Percentiles rank a stretch among this genome's conserved stretches.
Evolutionary conservation across 305 asterid genomes (phyloP).

Genomic region (Fraxinus latifolia): DNA sequence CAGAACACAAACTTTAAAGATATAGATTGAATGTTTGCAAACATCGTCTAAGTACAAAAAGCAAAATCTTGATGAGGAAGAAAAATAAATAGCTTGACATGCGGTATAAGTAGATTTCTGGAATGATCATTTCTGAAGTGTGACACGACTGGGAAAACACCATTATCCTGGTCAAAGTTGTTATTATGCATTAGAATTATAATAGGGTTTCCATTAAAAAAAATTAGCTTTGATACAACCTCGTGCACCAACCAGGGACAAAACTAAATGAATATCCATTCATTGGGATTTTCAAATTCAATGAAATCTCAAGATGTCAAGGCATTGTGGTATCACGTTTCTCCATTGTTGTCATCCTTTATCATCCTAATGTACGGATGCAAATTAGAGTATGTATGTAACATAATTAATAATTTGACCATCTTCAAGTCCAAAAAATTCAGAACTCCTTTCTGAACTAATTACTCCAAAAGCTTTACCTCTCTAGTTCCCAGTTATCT

Average conservation of each 20-base stretch:
- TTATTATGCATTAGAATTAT: neutral
- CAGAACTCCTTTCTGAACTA: neutral
- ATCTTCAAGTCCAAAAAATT: conserved; percentile 7
- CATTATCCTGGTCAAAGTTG: neutral
- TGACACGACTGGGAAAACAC: neutral
- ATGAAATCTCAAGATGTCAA: neutral
- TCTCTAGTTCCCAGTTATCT: neutral
- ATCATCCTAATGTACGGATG: neutral
- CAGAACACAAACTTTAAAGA: conserved; percentile 18
- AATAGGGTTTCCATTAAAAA: neutral
- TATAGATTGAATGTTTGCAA: conserved; percentile 14
- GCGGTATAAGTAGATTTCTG: neutral
- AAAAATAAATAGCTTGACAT: conserved; percentile 21
- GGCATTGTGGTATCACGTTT: neutral
- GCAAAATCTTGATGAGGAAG: conserved; percentile 8
- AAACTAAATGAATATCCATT: neutral
- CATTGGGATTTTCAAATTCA: neutral
- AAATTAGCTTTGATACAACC: neutral
- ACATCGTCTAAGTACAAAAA: conserved; percentile 8
- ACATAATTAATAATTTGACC: neutral
- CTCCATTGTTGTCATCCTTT: neutral
- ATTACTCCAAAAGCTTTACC: neutral
- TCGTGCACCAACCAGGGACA: neutral
- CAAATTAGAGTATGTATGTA: neutral
- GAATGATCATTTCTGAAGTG: conserved; percentile 7